These are phyloP conservation scores for Setaria italica DNA, from an alignment of 202 grass and related monocot species.

Conservation along the genomic window DNA sequence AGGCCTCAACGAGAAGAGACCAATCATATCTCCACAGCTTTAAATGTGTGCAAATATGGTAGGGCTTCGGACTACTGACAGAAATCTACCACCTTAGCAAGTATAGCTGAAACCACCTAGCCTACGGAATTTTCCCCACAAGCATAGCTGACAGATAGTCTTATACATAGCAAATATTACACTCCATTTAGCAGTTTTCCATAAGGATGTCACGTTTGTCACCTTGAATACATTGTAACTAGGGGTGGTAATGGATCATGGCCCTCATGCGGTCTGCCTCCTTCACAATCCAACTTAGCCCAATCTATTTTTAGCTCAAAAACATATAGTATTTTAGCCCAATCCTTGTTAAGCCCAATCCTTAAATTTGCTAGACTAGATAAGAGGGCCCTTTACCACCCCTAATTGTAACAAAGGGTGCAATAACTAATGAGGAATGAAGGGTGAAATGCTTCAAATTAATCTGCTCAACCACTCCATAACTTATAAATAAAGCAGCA, in stretches of 20 bases:
- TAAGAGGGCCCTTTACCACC: too few species aligned
- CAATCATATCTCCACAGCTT: background rate
- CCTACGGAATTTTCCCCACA: background rate
- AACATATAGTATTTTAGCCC: too few species aligned
- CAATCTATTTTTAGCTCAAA: too few species aligned
- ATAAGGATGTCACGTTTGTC: background rate
- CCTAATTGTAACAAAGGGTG: background rate
- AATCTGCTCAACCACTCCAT: background rate
- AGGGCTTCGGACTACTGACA: slow-evolving; percentile 8
- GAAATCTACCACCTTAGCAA: background rate
- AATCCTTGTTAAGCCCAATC: too few species aligned
- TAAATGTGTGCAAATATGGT: slow-evolving; percentile 4
- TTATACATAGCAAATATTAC: background rate
- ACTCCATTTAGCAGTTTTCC: background rate
- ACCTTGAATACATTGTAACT: background rate
- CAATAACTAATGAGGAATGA: background rate
- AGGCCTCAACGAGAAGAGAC: background rate
- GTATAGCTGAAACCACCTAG: background rate
- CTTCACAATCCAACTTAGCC: too few species aligned
- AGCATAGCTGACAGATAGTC: background rate
- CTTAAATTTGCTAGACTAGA: too few species aligned
- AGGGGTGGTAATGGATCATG: too few species aligned
- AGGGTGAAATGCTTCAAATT: slow-evolving; percentile 1
- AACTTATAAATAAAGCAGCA: slow-evolving; percentile 33
- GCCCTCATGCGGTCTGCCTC: too few species aligned